These are phyloP conservation scores for Yamadazyma atlantica DNA, from an alignment of 1,139 yeast genomes.

Conservation along the genomic window DNA sequence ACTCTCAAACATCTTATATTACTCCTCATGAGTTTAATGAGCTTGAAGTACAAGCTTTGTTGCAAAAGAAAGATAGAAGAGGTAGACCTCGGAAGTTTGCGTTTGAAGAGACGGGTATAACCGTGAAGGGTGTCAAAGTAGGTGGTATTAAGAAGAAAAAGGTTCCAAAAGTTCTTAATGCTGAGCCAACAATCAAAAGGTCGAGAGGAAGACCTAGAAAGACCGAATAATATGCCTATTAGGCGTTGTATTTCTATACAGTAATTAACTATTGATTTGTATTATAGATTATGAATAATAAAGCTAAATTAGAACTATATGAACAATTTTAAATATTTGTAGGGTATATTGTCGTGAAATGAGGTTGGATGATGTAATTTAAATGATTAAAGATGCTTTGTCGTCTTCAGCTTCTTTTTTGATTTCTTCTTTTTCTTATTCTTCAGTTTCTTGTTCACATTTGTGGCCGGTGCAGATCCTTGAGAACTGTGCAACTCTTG, in stretches of 20 bases:
- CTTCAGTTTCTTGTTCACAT: background rate
- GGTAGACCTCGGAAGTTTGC: conserved; percentile 57
- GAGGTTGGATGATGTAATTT: background rate
- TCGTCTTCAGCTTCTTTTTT: conserved; percentile 1
- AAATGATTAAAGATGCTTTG: background rate
- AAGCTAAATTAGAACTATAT: too few relatives aligned
- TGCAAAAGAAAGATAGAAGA: conserved; percentile 43
- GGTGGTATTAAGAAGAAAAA: conserved; percentile 35
- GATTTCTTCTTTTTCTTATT: conserved; percentile 1
- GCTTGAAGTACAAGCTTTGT: conserved; percentile 37
- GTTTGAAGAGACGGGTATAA: conserved; percentile 48
- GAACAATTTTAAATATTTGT: too few relatives aligned
- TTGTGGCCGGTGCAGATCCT: background rate
- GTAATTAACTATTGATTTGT: background rate
- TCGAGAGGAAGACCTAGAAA: conserved; percentile 19
- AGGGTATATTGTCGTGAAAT: too few relatives aligned
- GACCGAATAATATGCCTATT: background rate
- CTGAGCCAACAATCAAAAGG: conserved; percentile 14
- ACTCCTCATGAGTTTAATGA: conserved; percentile 27
- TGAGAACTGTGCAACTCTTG: background rate
- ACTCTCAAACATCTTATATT: conserved; percentile 1
- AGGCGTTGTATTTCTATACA: too few relatives aligned
- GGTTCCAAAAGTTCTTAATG: conserved; percentile 16
- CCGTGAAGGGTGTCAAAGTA: conserved; percentile 46
- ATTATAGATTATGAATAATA: background rate